Evolutionary conservation across 129 eudicot genomes (phyloP), one percentile per base, ranked within the genome.

Genomic region (Solidago caesia): DNA sequence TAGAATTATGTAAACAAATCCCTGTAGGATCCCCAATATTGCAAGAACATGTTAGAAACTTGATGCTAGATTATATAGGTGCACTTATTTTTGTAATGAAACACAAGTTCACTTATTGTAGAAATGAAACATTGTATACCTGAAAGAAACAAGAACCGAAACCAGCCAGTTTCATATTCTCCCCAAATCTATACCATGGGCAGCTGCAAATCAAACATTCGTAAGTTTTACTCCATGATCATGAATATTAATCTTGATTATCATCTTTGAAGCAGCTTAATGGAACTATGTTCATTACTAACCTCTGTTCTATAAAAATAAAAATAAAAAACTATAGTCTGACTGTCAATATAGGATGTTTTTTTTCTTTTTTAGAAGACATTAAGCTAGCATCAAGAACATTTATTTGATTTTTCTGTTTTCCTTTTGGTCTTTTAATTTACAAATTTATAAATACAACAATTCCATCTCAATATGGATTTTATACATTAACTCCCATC

Each of bases 101-200:
- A 74, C 65, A 42, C 10, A 9, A 51, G 33, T 25, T 53, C 26
- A 64, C 16, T 55, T 56, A 39, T 53, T 6, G 39, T 15, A 64
- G 6, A 51, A 73, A 59, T 13, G 63, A 53, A 55, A 45, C 7
- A 4, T 43, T 47, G 65, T 58, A 53, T 76, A 93, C 98, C 96
- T 93, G 98, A 81, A 88, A 77, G 81, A 88, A 81, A 81, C 96
- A 86, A 83, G 94, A 74, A 67, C 98, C 98, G 44, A 93, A 77
- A 64, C 98, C 98, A 74, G 96, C 98, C 47, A 87, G 88, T 84
- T 83, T 87, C 98, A 93, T 88, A 79, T 93, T 93, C 80, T 88
- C 87, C 73, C 96, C 98, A 78, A 94, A 94, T 85, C 97, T 85
- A 81, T 88, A 94, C 81, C 98, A 90, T 8, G 98, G 98, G 71